Evolutionary conservation across 257 asterid species (phyloP), one percentile per base, ranked within the genome.

Genomic region (Solanum lignicaule): DNA sequence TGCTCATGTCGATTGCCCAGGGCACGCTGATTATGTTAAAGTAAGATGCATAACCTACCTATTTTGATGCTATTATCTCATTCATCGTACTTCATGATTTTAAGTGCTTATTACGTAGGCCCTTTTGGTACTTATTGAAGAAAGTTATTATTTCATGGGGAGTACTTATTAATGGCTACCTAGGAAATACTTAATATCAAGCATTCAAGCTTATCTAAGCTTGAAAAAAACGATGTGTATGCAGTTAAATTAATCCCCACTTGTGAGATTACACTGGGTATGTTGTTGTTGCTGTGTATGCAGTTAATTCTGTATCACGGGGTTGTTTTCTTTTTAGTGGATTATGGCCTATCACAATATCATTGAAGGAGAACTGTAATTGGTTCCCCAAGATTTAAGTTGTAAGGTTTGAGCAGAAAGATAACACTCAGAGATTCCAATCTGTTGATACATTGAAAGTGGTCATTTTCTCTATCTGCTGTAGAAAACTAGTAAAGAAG

Each of bases 1-100:
- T 89, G 98, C 99, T 36, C 99, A 96, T 83, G 99, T 96, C 1
- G 99, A 96, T 90, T 96, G 99, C 88, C 99, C 99, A 18, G 99
- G 99, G 9, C 99, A 96, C 48, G 99, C 99, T 13, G 99, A 96
- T 87, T 96, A 96, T 90, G 98, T 96, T 87, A 96, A 96, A 91
- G 99, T 95, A 87, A 91, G 96, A 87, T 58, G 66, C 69, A 20
- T 32, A 31, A 48, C 31, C 83, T 76, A 39, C 60, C 35, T 76
- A 41, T 39, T 39, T 76, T 74, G 35, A 38, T 25, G 60, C 35
- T 5, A n/a, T 76, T n/a, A 9, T 82, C 86, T 48, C 41, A 48
- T 32, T 82, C 35, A 81, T 82, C 20, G 4, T 48, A 82, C 43
- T 81, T 81, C 0, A 10, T 46, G 31, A 82, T 31, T 29, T 46